phyloP scores from a whole-genome alignment of 2,329 filamentous ascomycete genomes.

The Periconia digitata region DNA sequence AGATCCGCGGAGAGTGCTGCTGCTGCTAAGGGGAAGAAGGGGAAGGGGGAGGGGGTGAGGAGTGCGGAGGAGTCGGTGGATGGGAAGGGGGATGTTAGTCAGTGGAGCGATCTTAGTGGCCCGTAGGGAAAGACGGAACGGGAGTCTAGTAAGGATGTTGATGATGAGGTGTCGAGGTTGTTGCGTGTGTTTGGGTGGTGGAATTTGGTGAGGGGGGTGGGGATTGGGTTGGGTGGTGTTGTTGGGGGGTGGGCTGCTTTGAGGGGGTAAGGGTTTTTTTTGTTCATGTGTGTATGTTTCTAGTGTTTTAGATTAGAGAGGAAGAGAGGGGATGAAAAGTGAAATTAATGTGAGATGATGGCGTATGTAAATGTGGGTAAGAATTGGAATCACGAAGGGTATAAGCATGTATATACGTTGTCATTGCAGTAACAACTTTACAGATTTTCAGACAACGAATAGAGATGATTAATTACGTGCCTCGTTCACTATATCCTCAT shows the following conservation, averaged over 20 bases:
- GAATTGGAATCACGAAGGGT: too few species aligned
- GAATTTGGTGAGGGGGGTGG: conserved; percentile 24
- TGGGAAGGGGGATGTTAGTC: conserved; percentile 24
- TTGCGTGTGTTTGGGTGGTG: conserved; percentile 23
- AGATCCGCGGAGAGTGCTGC: conserved; percentile 6
- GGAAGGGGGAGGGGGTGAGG: conserved; percentile 3
- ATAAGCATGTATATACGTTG: too few species aligned
- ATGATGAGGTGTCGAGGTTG: conserved; percentile 19
- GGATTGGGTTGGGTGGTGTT: conserved; percentile 27
- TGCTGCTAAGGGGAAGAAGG: not conserved
- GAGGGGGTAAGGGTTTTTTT: not conserved
- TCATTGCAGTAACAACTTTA: too few species aligned
- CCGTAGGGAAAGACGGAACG: conserved; percentile 20
- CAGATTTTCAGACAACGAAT: too few species aligned
- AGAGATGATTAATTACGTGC: too few species aligned
- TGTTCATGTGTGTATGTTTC: not conserved
- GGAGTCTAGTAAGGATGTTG: conserved; percentile 16
- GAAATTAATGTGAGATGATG: too few species aligned
- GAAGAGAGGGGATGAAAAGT: too few species aligned
- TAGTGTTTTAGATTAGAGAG: too few species aligned
- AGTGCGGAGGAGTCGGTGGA: conserved; percentile 23
- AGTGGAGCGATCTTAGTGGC: conserved; percentile 30
- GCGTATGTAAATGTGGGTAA: too few species aligned
- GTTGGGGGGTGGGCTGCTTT: conserved; percentile 24
- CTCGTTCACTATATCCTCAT: too few species aligned